phyloP scores from a whole-genome alignment of 306 rosid genomes.

The Castanea mollissima region DNA sequence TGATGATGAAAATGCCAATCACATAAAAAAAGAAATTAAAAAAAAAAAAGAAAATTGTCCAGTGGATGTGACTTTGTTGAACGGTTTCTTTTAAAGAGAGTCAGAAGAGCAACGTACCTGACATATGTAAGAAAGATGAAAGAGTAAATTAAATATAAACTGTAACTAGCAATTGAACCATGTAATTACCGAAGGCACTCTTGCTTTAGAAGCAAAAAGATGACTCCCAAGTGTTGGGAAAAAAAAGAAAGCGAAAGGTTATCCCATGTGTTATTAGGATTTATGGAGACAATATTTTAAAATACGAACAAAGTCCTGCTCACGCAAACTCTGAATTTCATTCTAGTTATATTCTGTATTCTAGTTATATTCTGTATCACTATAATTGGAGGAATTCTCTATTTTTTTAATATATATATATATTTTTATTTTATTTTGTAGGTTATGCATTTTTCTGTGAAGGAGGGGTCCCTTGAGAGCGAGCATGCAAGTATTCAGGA shows the following conservation, averaged over 20 bases:
- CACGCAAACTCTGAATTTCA: background rate
- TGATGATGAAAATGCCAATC: background rate
- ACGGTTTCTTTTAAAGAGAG: background rate
- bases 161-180: background rate
- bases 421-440: slow-evolving; percentile 18
- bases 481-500: slow-evolving; percentile 57
- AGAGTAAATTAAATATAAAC: background rate
- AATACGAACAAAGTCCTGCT: background rate
- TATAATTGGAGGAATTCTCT: background rate
- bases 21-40: background rate
- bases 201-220: background rate
- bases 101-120: background rate
- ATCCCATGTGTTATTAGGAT: background rate
- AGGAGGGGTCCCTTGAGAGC: slow-evolving; percentile 39
- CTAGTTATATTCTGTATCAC: background rate
- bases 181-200: background rate
- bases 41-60: background rate
- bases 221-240: background rate
- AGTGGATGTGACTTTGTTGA: background rate
- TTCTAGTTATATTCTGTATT: background rate
- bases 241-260: background rate
- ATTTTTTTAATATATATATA: background rate
- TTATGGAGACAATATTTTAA: background rate
- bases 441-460: slow-evolving; percentile 76
- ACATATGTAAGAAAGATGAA: background rate